phyloP scores from a whole-genome alignment of 2,329 filamentous ascomycete species.

The Ustulina deusta region DNA sequence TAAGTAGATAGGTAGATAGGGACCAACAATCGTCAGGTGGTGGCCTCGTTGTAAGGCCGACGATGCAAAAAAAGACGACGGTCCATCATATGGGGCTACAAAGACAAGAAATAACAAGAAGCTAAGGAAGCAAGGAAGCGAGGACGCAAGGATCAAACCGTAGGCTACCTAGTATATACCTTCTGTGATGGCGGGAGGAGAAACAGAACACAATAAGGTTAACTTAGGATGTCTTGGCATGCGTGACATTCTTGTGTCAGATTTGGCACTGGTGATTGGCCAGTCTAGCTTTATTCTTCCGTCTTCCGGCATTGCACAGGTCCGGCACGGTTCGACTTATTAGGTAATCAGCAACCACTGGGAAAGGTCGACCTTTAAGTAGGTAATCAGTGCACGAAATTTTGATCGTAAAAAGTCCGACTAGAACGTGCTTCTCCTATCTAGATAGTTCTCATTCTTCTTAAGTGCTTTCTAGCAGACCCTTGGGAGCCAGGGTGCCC shows the following conservation, averaged over 20 bases:
- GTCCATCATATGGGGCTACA: conserved; percentile 3
- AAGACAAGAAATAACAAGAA: background rate
- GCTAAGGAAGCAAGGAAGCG: background rate
- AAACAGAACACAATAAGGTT: background rate
- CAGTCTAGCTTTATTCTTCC: conserved; percentile 3
- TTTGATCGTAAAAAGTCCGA: background rate
- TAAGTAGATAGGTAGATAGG: background rate
- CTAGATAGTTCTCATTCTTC: too few species aligned
- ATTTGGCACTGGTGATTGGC: conserved; percentile 31
- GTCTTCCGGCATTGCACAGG: conserved; percentile 1
- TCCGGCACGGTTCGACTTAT: conserved; percentile 18
- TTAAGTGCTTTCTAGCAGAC: too few species aligned
- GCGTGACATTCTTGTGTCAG: conserved; percentile 33
- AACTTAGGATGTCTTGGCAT: conserved; percentile 34
- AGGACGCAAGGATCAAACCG: background rate
- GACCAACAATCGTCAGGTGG: background rate
- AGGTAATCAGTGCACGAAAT: background rate
- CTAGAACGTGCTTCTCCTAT: background rate
- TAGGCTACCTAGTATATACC: background rate
- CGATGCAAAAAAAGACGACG: background rate
- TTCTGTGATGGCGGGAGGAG: conserved; percentile 4
- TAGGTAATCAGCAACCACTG: conserved; percentile 10
- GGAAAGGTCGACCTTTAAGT: background rate
- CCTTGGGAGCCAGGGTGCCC: too few species aligned
- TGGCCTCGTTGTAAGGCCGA: background rate